Conservation (phyloP, 2,329 filamentous ascomycete genomes). For the Elsinoe ampelina region DNA sequence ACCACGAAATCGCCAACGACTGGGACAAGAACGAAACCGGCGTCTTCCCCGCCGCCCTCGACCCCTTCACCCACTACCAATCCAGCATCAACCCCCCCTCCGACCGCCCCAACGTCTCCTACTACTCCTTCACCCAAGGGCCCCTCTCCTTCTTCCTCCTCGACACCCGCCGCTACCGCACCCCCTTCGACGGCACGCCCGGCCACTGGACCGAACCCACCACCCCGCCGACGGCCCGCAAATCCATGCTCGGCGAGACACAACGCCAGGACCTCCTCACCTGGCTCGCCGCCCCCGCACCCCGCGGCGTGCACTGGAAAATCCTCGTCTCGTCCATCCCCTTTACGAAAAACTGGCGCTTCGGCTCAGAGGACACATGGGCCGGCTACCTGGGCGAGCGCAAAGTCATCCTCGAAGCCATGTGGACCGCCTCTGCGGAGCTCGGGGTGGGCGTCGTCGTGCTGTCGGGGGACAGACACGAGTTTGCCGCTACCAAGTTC, state of each 20-base stretch:
- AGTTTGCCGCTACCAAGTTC: slow-evolving; percentile 82
- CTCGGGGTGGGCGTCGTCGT: slow-evolving; percentile 71
- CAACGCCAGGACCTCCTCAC: slow-evolving; percentile 72
- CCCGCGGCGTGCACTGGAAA: slow-evolving; percentile 80
- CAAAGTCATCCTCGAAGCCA: slow-evolving; percentile 68
- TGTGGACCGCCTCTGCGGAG: slow-evolving; percentile 71
- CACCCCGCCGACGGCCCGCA: slow-evolving; percentile 31
- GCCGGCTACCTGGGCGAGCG: slow-evolving; percentile 81
- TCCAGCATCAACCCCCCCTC: slow-evolving; percentile 71
- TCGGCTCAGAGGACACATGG: slow-evolving; percentile 87
- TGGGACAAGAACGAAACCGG: slow-evolving; percentile 77
- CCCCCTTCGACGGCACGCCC: slow-evolving; percentile 51
- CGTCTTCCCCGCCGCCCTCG: slow-evolving; percentile 67
- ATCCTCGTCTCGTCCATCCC: slow-evolving; percentile 83
- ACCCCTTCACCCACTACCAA: slow-evolving; percentile 83
- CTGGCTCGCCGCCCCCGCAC: slow-evolving; percentile 65
- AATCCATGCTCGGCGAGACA: slow-evolving; percentile 76
- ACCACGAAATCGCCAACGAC: slow-evolving; percentile 94
- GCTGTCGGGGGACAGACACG: slow-evolving; percentile 87
- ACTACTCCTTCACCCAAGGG: slow-evolving; percentile 82
- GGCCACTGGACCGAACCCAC: slow-evolving; percentile 43
- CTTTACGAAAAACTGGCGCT: slow-evolving; percentile 95
- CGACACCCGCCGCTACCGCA: slow-evolving; percentile 82
- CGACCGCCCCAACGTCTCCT: slow-evolving; percentile 56
- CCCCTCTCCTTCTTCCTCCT: slow-evolving; percentile 91